phyloP scores from a whole-genome alignment of 768 basidiomycete genomes.

The Candolleomyces efflorescens region DNA sequence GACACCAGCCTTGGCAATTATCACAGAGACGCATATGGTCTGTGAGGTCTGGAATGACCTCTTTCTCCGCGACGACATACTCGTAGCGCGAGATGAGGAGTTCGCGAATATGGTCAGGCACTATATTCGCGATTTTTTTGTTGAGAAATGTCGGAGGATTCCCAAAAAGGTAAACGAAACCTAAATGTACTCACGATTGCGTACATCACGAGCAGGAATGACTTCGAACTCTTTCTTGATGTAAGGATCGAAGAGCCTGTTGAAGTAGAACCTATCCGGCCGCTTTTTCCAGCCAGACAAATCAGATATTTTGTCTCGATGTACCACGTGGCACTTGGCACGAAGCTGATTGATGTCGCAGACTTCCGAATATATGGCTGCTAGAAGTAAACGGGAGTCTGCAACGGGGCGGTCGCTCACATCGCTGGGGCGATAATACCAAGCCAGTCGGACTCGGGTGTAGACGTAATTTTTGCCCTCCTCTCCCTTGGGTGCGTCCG shows the following conservation, averaged over 20 bases:
- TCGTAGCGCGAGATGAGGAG: constrained; percentile 81
- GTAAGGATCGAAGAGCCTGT: constrained; percentile 93
- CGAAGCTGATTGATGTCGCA: constrained; percentile 94
- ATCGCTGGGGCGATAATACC: constrained; percentile 97
- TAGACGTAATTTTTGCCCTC: constrained; percentile 65
- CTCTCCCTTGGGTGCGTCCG: constrained; percentile 61
- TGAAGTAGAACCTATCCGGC: constrained; percentile 95
- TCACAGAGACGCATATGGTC: constrained; percentile 82
- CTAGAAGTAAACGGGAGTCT: constrained; percentile 88
- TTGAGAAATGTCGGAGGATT: constrained; percentile 13
- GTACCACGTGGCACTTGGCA: constrained; percentile 89
- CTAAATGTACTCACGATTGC: constrained; percentile 67
- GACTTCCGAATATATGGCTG: constrained; percentile 94
- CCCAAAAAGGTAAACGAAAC: constrained; percentile 18
- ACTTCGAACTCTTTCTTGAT: constrained; percentile 98
- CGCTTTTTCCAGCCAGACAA: constrained; percentile 91
- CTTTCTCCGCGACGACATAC: constrained; percentile 93
- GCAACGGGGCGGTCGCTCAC: constrained; percentile 88
- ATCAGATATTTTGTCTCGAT: constrained; percentile 94
- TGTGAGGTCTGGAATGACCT: constrained; percentile 86
- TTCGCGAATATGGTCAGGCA: constrained; percentile 77
- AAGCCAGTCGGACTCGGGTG: constrained; percentile 85
- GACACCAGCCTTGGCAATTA: constrained; percentile 85
- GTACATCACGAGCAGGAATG: constrained; percentile 78
- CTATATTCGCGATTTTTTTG: constrained; percentile 36